phyloP scores from a whole-genome alignment of 768 basidiomycete genomes.

The Cystobasidium onofrii region DNA sequence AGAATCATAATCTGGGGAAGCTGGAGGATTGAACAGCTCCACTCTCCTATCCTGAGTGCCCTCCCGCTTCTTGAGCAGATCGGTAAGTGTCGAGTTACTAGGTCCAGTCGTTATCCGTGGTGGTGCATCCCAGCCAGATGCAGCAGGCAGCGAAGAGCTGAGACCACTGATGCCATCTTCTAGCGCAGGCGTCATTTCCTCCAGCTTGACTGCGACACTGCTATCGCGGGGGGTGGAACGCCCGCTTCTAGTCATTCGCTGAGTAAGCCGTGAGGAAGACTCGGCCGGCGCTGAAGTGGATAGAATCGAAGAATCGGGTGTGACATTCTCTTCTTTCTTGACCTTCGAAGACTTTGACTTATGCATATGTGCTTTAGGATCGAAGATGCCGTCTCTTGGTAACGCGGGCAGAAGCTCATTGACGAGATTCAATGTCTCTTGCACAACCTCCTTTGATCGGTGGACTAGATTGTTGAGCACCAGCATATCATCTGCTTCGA shows the following conservation, averaged over 20 bases:
- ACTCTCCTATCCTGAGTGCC: constrained; percentile 54
- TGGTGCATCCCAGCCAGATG: not conserved
- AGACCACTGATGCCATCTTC: constrained; percentile 6
- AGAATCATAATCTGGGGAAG: constrained; percentile 51
- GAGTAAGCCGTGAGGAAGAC: constrained; percentile 21
- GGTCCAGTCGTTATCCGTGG: not conserved
- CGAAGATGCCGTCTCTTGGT: constrained; percentile 93
- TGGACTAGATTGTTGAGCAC: constrained; percentile 97
- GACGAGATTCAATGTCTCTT: constrained; percentile 79
- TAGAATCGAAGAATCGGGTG: not conserved
- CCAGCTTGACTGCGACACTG: constrained; percentile 40
- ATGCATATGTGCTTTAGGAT: constrained; percentile 50
- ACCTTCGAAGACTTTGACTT: constrained; percentile 14
- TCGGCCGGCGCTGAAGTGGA: constrained; percentile 10
- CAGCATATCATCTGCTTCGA: constrained; percentile 78
- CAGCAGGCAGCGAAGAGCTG: not conserved
- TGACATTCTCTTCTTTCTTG: constrained; percentile 39
- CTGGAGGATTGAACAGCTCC: constrained; percentile 50
- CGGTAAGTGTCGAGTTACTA: not conserved
- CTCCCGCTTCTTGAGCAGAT: constrained; percentile 29
- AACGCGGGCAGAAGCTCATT: constrained; percentile 88
- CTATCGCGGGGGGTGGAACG: constrained; percentile 40
- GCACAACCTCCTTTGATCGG: constrained; percentile 91
- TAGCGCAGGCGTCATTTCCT: constrained; percentile 33
- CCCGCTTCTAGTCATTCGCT: constrained; percentile 27